Evolutionary conservation across 257 asterid species (phyloP).

Genomic region (Scutellaria minor): DNA sequence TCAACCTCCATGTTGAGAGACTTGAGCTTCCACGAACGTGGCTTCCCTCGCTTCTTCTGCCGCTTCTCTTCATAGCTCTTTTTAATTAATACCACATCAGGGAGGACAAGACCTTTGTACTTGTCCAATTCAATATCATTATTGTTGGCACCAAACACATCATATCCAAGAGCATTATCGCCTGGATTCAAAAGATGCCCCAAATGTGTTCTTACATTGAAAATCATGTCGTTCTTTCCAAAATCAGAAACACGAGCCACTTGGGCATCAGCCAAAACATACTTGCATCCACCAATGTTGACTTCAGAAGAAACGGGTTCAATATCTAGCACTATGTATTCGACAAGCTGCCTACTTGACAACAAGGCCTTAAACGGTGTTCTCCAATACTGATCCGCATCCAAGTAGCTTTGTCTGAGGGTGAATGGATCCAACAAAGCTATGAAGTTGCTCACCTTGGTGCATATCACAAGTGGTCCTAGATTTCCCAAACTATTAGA

Average conservation of each 20-base stretch:
- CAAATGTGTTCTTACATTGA: constrained; percentile 52
- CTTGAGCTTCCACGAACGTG: constrained; percentile 52
- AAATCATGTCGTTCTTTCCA: constrained; percentile 47
- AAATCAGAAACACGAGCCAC: constrained; percentile 65
- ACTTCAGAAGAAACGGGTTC: constrained; percentile 50
- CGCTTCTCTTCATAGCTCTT: constrained; percentile 63
- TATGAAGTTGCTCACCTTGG: constrained; percentile 50
- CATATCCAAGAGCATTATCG: constrained; percentile 65
- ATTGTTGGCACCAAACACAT: constrained; percentile 48
- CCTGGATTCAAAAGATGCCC: constrained; percentile 62
- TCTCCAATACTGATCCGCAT: constrained; percentile 57
- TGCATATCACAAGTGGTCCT: constrained; percentile 57
- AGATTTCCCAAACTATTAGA: constrained; percentile 51
- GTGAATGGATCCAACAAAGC: constrained; percentile 52
- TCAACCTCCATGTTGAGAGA: constrained; percentile 58
- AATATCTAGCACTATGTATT: constrained; percentile 48
- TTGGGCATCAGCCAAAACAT: constrained; percentile 54
- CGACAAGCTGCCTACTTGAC: constrained; percentile 56
- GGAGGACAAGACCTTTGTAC: constrained; percentile 45
- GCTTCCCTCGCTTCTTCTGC: constrained; percentile 43
- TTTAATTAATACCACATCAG: constrained; percentile 52
- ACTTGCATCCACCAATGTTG: constrained; percentile 45
- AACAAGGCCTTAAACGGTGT: constrained; percentile 51
- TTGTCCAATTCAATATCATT: constrained; percentile 58
- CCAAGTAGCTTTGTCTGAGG: constrained; percentile 45